Evolutionary conservation across 352 stramenopile species (phyloP).

Genomic region (Phytophthora capsici): DNA sequence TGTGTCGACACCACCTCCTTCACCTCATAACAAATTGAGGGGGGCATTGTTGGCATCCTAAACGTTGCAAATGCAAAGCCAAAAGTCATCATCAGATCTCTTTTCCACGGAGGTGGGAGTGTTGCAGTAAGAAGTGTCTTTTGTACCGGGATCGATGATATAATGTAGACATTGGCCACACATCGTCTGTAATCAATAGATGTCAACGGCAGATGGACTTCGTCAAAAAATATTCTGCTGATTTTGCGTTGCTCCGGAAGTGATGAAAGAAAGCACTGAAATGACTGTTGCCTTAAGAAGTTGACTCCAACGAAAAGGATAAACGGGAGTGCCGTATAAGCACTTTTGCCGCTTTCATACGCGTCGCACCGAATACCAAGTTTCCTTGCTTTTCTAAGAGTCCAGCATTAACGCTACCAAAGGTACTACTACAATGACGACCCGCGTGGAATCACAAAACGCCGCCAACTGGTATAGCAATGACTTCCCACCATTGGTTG

Average conservation of each 20-base stretch:
- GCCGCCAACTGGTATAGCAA: neutral
- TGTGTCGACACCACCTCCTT: neutral
- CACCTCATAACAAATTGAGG: neutral
- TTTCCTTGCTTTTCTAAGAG: neutral
- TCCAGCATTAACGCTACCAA: neutral
- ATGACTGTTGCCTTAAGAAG: constrained; percentile 1
- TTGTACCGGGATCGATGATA: constrained; percentile 1
- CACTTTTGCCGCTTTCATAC: neutral
- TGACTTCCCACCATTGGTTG: neutral
- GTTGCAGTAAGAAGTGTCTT: constrained; percentile 1
- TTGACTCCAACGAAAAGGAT: neutral
- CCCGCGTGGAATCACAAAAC: neutral
- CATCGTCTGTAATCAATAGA: neutral
- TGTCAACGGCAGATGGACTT: constrained; percentile 1
- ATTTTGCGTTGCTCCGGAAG: neutral
- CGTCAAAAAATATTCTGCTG: constrained; percentile 8
- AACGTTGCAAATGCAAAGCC: constrained; percentile 2
- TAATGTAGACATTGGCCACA: neutral
- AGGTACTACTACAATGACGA: neutral
- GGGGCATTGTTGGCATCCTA: neutral
- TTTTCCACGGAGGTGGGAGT: constrained; percentile 5
- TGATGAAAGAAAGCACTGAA: neutral
- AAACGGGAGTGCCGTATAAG: neutral
- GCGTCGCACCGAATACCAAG: neutral
- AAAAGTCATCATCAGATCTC: neutral